These are phyloP conservation scores for Rhododendron ovatum DNA, from an alignment of 148 eudicot genomes.

Conservation along the genomic window DNA sequence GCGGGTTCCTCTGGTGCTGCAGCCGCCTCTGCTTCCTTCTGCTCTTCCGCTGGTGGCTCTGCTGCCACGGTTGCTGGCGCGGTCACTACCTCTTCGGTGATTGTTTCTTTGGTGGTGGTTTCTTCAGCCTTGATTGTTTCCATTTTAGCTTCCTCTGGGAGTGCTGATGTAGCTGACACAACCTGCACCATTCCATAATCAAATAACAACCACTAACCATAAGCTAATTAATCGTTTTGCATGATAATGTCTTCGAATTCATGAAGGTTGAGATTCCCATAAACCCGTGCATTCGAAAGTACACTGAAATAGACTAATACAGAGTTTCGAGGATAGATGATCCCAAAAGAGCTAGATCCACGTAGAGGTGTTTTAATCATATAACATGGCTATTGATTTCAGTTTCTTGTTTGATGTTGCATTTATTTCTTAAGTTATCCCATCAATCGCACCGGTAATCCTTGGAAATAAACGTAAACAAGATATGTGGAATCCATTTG, in stretches of 20 bases:
- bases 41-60: not conserved
- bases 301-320: no score
- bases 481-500: not conserved
- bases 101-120: conserved; percentile 5
- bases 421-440: not conserved
- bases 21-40: not conserved
- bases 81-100: conserved; percentile 2
- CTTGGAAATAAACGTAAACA: not conserved
- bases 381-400: not conserved
- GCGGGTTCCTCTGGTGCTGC: not conserved
- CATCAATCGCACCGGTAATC: not conserved
- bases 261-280: not conserved
- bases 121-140: conserved; percentile 8
- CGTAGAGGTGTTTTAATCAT: not conserved
- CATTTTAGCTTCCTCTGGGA: conserved; percentile 14
- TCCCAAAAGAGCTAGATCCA: not conserved
- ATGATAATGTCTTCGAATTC: not conserved
- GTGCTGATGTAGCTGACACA: conserved; percentile 26
- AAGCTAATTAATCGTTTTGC: not conserved
- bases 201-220: not conserved
- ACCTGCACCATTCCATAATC: conserved; percentile 12
- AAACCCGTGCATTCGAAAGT: not conserved
- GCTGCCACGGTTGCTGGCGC: not conserved
- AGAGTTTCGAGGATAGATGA: not conserved
- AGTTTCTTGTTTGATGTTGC: not conserved